phyloP scores from a whole-genome alignment of 2,329 filamentous ascomycete genomes.

The Dactylellina sp. region DNA sequence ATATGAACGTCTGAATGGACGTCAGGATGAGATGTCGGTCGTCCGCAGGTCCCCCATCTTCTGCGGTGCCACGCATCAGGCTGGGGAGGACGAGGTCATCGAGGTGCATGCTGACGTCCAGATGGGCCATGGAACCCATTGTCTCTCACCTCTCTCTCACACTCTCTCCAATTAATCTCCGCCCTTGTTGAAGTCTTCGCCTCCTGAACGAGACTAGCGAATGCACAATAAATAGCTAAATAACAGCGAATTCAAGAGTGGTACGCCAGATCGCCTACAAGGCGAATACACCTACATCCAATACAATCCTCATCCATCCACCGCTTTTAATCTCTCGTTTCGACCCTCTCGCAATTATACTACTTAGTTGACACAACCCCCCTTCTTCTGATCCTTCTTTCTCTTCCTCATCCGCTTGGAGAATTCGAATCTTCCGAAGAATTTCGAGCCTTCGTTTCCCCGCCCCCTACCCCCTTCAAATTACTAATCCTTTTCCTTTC shows the following conservation, averaged over 20 bases:
- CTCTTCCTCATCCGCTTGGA: too few relatives aligned
- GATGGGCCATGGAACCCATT: conserved; percentile 11
- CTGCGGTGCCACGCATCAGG: conserved; percentile 8
- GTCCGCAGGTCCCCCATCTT: too few relatives aligned
- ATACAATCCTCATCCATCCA: not conserved
- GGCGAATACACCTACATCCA: not conserved
- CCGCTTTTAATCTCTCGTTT: not conserved
- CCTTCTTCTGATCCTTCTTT: not conserved
- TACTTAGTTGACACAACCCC: not conserved
- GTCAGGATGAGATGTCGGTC: too few relatives aligned
- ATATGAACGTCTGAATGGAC: too few relatives aligned
- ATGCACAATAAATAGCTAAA: not conserved
- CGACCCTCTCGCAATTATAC: not conserved
- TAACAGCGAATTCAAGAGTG: not conserved
- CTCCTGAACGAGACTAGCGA: conserved; percentile 25
- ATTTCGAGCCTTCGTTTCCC: not conserved
- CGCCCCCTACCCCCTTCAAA: not conserved
- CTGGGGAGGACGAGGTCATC: not conserved
- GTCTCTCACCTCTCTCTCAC: not conserved
- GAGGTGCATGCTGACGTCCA: conserved; percentile 7
- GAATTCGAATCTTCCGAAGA: not conserved
- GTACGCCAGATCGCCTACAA: conserved; percentile 19
- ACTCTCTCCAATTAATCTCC: conserved; percentile 12
- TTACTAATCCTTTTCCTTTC: not conserved
- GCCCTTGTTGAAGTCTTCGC: not conserved